phyloP scores from a whole-genome alignment of 2,329 filamentous ascomycete genomes.

The Leptographium galeiforme region DNA sequence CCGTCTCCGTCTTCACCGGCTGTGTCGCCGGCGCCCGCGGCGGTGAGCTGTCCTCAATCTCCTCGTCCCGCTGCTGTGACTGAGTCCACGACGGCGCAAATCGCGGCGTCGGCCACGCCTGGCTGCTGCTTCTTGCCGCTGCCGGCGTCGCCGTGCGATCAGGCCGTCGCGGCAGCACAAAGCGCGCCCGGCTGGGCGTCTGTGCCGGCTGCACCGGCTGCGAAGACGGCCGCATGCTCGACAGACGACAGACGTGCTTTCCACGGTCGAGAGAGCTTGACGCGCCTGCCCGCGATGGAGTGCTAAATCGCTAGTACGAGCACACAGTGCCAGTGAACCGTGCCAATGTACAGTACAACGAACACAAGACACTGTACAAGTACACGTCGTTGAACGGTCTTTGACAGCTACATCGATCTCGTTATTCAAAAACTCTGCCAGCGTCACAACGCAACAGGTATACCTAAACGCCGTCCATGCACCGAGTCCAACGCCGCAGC shows the following conservation, averaged over 20 bases:
- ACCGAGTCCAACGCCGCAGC: no score
- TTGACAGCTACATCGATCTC: no score
- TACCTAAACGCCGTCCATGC: no score
- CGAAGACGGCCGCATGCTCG: not conserved
- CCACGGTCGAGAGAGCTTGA: no score
- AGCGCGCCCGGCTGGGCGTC: slow-evolving; percentile 2
- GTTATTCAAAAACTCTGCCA: no score
- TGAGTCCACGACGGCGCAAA: slow-evolving; percentile 4
- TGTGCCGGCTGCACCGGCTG: not conserved
- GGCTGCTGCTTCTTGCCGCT: not conserved
- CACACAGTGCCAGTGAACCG: no score
- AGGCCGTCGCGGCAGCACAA: not conserved
- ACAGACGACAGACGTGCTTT: not conserved
- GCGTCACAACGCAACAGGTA: no score
- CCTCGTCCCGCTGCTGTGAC: slow-evolving; percentile 1
- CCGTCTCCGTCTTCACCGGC: not conserved
- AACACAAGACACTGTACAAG: no score
- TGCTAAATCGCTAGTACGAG: no score
- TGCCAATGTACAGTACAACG: no score
- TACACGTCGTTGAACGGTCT: no score
- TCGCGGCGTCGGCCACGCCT: slow-evolving; percentile 4
- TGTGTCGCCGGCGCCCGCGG: not conserved
- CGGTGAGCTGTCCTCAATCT: slow-evolving; percentile 8
- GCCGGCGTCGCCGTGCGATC: not conserved
- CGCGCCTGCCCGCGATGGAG: no score